Percentiles rank a stretch among this genome's conserved stretches.
Evolutionary conservation across 495 filamentous ascomycete species (phyloP).

Genomic region (Corynascus novoguineensis): DNA sequence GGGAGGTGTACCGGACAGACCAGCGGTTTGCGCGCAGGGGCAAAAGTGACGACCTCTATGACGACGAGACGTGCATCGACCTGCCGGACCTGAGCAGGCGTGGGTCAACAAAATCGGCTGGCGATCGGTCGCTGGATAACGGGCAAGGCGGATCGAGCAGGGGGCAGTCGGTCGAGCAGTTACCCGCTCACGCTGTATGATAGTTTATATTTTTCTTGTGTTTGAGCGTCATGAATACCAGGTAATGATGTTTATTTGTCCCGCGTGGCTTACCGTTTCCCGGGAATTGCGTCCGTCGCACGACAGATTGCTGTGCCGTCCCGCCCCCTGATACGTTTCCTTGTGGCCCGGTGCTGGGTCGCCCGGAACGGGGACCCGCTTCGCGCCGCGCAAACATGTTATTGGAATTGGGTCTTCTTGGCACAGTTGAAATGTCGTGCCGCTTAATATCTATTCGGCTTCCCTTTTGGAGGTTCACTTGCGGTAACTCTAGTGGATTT

Average conservation of each 20-base stretch:
- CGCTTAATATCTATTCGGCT: no score
- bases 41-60: slow-evolving; percentile 11
- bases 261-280: not conserved
- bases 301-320: not conserved
- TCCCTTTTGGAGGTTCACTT: no score
- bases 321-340: no score
- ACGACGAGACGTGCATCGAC: slow-evolving; percentile 24
- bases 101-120: slow-evolving; percentile 17
- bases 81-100: slow-evolving; percentile 17
- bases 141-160: not conserved
- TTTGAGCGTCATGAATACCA: not conserved
- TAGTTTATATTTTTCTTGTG: slow-evolving; percentile 7
- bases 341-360: no score
- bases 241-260: not conserved
- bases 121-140: not conserved
- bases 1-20: not conserved
- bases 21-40: not conserved
- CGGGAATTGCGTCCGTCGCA: not conserved
- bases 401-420: no score
- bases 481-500: no score
- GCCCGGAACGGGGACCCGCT: no score
- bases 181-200: slow-evolving; percentile 14
- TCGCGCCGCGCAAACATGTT: no score
- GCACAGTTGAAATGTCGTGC: no score
- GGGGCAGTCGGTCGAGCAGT: slow-evolving; percentile 3